Evolutionary conservation across 306 rosid species (phyloP), one percentile per base, ranked within the genome.

Genomic region (Bauhinia variegata): DNA sequence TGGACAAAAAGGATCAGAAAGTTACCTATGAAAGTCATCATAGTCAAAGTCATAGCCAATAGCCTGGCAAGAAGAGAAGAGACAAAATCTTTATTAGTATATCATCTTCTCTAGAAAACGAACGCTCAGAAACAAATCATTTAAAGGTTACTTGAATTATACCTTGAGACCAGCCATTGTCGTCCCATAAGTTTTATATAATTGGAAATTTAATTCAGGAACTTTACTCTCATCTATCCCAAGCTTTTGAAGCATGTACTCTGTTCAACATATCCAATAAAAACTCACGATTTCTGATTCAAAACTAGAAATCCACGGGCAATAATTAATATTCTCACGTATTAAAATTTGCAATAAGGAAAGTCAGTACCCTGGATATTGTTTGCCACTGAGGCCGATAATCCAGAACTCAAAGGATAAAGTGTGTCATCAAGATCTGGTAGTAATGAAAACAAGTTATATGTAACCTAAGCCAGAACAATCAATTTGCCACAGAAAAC

Each of bases 111-210:
- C 17, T 11, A 18, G 11, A 49, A 16, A 8, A 0, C 19, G 36
- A 64, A 38, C 5, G 43, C 37, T 38, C 10, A 10, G 7, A 19
- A 32, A 60, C 5, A 61, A 60, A 47, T 42, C 14, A 33, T 8
- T 56, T 5, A 58, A 73, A 53, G 44, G 53, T 54, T 51, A 12
- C 50, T 30, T 4, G 58, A 47, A 42, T 15, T 65, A 56, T 84
- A 89, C 98, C 86, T 51, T 87, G 23, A 92, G 96, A 76, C 96
- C 96, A 50, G 98, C 98, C 96, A 92, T 37, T 19, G 96, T 89
- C 30, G 98, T 89, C 43, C 96, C 98, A 55, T 92, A 89, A 38
- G 70, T 71, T 87, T 81, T 87, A 75, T 92, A 92, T 63, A 92
- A 76, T 0, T 84, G 52, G 58, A 36, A 0, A 73, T 84, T 75